These are phyloP conservation scores for Chalciporus piperatus DNA, from an alignment of 768 basidiomycete species.

Conservation along the genomic window DNA sequence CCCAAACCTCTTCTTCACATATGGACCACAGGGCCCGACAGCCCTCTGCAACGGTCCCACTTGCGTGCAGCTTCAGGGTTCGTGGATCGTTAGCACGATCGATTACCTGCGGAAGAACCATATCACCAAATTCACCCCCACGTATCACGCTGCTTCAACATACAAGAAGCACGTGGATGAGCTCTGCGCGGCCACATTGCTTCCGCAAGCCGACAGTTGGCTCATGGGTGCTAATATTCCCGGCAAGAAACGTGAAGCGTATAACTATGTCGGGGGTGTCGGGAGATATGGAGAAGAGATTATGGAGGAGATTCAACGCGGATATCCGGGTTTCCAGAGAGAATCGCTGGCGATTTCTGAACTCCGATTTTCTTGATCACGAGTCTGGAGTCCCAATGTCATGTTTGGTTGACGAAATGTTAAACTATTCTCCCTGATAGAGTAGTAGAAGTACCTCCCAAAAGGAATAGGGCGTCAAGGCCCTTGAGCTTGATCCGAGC, in stretches of 20 bases:
- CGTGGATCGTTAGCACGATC: constrained; percentile 14
- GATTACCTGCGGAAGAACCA: constrained; percentile 3
- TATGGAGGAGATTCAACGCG: constrained; percentile 8
- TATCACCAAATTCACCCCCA: constrained; percentile 6
- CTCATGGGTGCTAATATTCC: constrained; percentile 1
- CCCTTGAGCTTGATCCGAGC: too few relatives aligned
- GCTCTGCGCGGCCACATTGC: constrained; percentile 1
- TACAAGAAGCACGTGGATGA: constrained; percentile 11
- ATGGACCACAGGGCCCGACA: constrained; percentile 15
- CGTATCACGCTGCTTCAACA: constrained; percentile 1
- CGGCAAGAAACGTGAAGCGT: background rate
- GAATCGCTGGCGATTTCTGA: background rate
- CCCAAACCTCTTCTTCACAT: constrained; percentile 13
- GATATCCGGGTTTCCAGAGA: constrained; percentile 13
- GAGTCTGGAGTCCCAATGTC: too few relatives aligned
- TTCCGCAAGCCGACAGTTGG: constrained; percentile 7
- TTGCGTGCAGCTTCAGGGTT: constrained; percentile 5
- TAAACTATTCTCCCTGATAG: too few relatives aligned
- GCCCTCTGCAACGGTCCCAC: constrained; percentile 8
- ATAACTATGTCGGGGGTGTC: background rate
- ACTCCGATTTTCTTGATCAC: too few relatives aligned
- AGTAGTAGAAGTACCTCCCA: too few relatives aligned
- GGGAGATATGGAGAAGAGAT: constrained; percentile 8
- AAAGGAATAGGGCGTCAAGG: too few relatives aligned
- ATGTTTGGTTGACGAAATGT: too few relatives aligned